A percentile compares a stretch with the other conserved stretches of the same genome.
Conservation (phyloP, 495 filamentous ascomycete species). For the Neurospora sp. region DNA sequence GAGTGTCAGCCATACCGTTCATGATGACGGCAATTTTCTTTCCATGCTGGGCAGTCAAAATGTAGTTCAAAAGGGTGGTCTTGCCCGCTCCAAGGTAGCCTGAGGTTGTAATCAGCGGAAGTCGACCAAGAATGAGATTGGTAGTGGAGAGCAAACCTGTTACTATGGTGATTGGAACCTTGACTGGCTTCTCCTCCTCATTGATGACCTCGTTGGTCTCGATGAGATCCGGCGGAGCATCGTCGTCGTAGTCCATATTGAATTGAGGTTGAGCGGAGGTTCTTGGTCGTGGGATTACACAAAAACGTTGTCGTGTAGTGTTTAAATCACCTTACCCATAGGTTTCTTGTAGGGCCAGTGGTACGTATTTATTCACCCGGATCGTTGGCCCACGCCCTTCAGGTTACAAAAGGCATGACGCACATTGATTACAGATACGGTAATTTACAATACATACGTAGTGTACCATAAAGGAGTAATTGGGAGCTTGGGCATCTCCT, state of each 20-base stretch:
- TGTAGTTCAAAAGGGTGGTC: slow-evolving; percentile 92
- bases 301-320: background rate
- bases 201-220: slow-evolving; percentile 32
- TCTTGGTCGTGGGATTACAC: background rate
- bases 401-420: background rate
- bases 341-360: background rate
- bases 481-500: background rate
- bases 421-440: background rate
- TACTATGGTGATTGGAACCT: slow-evolving; percentile 90
- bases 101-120: slow-evolving; percentile 13
- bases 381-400: background rate
- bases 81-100: slow-evolving; percentile 90
- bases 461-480: background rate
- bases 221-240: slow-evolving; percentile 65
- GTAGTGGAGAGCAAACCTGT: slow-evolving; percentile 51
- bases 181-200: slow-evolving; percentile 44
- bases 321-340: background rate
- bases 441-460: background rate
- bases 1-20: slow-evolving; percentile 51
- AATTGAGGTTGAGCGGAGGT: background rate
- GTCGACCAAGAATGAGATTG: background rate
- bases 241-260: slow-evolving; percentile 51
- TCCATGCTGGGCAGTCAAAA: slow-evolving; percentile 84
- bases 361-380: background rate
- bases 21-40: slow-evolving; percentile 97